Base-by-base conservation (phyloP, 2,329 filamentous ascomycete species). In the Rhexocercosporidium sp. region DNA sequence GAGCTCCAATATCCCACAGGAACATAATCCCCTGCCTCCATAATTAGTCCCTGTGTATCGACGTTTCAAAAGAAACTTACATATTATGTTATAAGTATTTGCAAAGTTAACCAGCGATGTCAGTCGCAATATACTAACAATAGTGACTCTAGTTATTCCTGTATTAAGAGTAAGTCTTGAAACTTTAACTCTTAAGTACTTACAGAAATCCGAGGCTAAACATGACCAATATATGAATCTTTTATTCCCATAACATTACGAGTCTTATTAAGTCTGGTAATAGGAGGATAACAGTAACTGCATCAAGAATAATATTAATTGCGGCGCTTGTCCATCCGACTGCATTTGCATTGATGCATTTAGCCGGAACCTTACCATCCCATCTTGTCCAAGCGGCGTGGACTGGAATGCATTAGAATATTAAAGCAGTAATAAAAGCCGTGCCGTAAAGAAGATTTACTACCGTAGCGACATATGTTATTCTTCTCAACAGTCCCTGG, bases 301-400 rank as follows among this genome's bases (percentile, higher is more conserved):
- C 18, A 67, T 88, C 86, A 20, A 86, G 76, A 0, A 76, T 75
- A 53, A 88, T 87, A 67, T 83, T 84, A 59, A 86, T 81, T 20
- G 74, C 80, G 0, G 85, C 85, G 31, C 84, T 83, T 41, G 81
- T 79, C 82, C 83, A 87, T 0, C 78, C 81, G 3, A 86, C 77
- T 2, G 77, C 76, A 67, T 85, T 86, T 67, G 83, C 77, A 68
- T 85, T 79, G 27, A 84, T 74, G 69, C 86, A 89, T 1, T 67
- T 75, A 0, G 86, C 86, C 0, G 74, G 3, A 47, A 81, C 78
- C 59, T 81, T 75, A 1, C 80, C 79, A 54, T 85, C 81, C 85
- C 85, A 89, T 37, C 77, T 77, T 0, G 75, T 78, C 87, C 86
- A 89, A 73, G 82, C 84, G 66, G 80, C 82, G 16, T 76, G 75